A percentile compares a stretch with the other conserved stretches of the same genome.
These are phyloP conservation scores for Xylaria grammica DNA, from an alignment of 495 filamentous ascomycete species.

Conservation along the genomic window DNA sequence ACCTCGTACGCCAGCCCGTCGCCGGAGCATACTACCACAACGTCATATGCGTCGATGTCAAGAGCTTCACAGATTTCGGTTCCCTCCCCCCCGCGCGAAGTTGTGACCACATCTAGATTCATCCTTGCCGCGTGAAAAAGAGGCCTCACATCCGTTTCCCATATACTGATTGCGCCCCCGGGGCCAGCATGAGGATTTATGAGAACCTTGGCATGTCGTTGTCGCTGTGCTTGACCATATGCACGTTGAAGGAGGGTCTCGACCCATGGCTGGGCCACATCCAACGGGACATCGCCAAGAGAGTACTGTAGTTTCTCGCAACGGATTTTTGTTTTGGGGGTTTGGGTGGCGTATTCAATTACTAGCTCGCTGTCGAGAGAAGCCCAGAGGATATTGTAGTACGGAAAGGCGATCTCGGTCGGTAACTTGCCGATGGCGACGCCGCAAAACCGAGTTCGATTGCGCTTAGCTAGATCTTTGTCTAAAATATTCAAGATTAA, in stretches of 20 bases:
- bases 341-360: constrained; percentile 72
- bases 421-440: constrained; percentile 30
- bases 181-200: constrained; percentile 92
- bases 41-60: constrained; percentile 81
- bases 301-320: constrained; percentile 65
- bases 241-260: constrained; percentile 66
- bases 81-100: constrained; percentile 76
- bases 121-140: constrained; percentile 84
- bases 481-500: constrained; percentile 22
- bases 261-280: constrained; percentile 63
- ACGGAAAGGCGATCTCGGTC: constrained; percentile 58
- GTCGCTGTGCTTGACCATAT: constrained; percentile 69
- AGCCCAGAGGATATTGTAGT: constrained; percentile 87
- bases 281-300: constrained; percentile 39
- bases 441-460: constrained; percentile 30
- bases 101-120: constrained; percentile 75
- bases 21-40: constrained; percentile 86
- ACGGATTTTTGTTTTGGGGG: constrained; percentile 61
- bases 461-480: constrained; percentile 22
- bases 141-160: constrained; percentile 76
- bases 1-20: constrained; percentile 93
- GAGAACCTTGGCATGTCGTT: constrained; percentile 81
- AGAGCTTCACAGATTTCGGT: constrained; percentile 77
- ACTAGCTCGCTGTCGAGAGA: constrained; percentile 62
- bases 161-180: constrained; percentile 75